These are phyloP conservation scores for Claviceps pazoutovae DNA, from an alignment of 2,329 filamentous ascomycete genomes.

Conservation along the genomic window DNA sequence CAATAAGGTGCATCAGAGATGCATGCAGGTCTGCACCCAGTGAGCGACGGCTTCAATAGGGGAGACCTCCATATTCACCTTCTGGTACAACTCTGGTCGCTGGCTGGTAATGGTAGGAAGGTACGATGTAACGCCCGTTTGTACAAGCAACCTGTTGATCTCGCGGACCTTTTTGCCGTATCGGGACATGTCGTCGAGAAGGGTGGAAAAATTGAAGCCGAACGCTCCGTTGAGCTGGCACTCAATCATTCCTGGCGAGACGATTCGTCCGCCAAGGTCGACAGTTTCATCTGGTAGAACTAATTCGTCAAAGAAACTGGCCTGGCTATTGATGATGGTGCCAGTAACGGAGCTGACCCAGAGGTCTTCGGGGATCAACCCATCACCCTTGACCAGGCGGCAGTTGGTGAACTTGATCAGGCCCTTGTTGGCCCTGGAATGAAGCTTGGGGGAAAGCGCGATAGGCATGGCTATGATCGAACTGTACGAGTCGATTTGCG, in stretches of 20 bases:
- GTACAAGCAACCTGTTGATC: conserved; percentile 57
- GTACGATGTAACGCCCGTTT: conserved; percentile 79
- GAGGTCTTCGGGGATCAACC: conserved; percentile 63
- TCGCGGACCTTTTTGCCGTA: conserved; percentile 61
- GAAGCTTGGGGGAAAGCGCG: conserved; percentile 23
- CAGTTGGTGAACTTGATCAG: conserved; percentile 89
- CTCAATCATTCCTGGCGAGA: conserved; percentile 79
- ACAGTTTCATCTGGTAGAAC: conserved; percentile 59
- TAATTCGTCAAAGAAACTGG: conserved; percentile 53
- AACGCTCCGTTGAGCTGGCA: conserved; percentile 86
- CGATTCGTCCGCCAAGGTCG: conserved; percentile 68
- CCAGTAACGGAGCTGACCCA: conserved; percentile 76
- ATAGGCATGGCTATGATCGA: conserved; percentile 29
- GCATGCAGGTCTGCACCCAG: not conserved
- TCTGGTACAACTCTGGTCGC: conserved; percentile 65
- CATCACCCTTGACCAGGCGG: conserved; percentile 53
- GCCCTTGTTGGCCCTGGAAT: conserved; percentile 25
- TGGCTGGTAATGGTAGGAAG: conserved; percentile 77
- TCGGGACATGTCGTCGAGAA: conserved; percentile 51
- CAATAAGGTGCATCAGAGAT: not conserved
- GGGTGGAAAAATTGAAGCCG: conserved; percentile 79
- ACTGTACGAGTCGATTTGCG: not conserved
- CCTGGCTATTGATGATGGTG: conserved; percentile 62
- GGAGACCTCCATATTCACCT: conserved; percentile 28
- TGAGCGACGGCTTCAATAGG: not conserved